A percentile compares a stretch with the other conserved stretches of the same genome.
phyloP scores from a whole-genome alignment of 441 rosid genomes.

The Euphorbia corollata region DNA sequence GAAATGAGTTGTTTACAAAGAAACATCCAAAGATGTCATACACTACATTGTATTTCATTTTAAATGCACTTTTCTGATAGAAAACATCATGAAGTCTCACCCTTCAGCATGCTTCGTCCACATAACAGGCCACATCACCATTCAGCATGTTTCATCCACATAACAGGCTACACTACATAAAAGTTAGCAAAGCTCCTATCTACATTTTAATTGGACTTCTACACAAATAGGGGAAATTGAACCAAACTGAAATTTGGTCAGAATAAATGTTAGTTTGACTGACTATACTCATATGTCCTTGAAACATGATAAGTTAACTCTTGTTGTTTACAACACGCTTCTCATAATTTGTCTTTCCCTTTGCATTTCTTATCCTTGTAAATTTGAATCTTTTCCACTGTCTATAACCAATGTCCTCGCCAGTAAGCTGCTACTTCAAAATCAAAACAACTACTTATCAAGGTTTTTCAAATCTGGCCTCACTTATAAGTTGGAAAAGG shows the following conservation, averaged over 20 bases:
- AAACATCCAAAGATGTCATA: neutral
- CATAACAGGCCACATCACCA: neutral
- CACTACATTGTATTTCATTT: neutral
- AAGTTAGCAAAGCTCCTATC: conserved; percentile 5
- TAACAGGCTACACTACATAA: neutral
- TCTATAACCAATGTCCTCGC: neutral
- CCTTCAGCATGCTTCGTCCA: neutral
- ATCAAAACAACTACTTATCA: neutral
- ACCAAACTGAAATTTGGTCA: conserved; percentile 1
- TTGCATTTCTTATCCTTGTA: neutral
- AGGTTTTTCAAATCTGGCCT: neutral
- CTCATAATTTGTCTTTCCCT: neutral
- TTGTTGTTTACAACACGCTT: neutral
- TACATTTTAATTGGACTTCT: neutral
- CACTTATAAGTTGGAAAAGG: neutral
- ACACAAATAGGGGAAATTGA: conserved; percentile 4
- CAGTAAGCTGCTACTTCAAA: neutral
- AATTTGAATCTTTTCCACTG: neutral
- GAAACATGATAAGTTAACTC: neutral
- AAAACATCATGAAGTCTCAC: neutral
- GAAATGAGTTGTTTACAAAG: neutral
- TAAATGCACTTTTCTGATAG: neutral
- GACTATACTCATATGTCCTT: neutral
- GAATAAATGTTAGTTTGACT: neutral
- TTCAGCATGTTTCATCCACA: neutral